A percentile compares a stretch with the other conserved stretches of the same genome.
Conservation (phyloP, 768 basidiomycete species). For the Tephrocybe sp. region DNA sequence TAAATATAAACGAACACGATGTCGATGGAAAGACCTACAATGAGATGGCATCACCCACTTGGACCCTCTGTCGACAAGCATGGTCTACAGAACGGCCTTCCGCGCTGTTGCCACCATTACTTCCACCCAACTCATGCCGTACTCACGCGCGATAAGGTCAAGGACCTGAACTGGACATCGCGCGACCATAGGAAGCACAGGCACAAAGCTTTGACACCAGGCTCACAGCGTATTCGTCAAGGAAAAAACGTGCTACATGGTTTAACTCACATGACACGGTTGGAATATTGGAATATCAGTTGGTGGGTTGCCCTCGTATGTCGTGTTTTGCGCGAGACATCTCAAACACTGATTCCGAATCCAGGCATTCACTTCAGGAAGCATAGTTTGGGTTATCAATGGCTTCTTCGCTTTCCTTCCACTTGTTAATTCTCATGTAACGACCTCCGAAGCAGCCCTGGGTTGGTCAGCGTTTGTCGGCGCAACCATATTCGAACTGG, state of each 20-base stretch:
- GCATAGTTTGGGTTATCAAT: constrained; percentile 55
- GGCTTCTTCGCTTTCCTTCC: constrained; percentile 57
- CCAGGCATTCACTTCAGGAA: constrained; percentile 41
- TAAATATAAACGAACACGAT: too few relatives aligned
- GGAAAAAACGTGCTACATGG: constrained; percentile 16
- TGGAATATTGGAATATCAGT: constrained; percentile 45
- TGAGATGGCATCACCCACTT: constrained; percentile 29
- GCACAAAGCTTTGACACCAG: constrained; percentile 27
- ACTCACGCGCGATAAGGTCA: constrained; percentile 18
- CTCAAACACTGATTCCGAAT: background rate
- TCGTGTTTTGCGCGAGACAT: background rate
- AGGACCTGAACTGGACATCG: constrained; percentile 36
- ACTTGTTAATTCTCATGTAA: constrained; percentile 28
- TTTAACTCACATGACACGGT: constrained; percentile 28
- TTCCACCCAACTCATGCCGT: constrained; percentile 37
- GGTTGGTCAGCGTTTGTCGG: constrained; percentile 57
- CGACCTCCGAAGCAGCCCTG: constrained; percentile 29
- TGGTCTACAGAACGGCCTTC: constrained; percentile 24
- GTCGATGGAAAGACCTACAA: background rate
- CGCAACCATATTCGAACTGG: constrained; percentile 60
- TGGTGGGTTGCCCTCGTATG: constrained; percentile 43
- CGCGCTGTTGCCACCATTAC: constrained; percentile 19
- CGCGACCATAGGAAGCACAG: constrained; percentile 38
- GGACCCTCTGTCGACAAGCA: constrained; percentile 21
- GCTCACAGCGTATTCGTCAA: constrained; percentile 18